Percentiles rank a stretch among this genome's conserved stretches.
phyloP scores from a whole-genome alignment of 1,284 basidiomycete genomes.

The Anthracocystis panici-leucophaei region DNA sequence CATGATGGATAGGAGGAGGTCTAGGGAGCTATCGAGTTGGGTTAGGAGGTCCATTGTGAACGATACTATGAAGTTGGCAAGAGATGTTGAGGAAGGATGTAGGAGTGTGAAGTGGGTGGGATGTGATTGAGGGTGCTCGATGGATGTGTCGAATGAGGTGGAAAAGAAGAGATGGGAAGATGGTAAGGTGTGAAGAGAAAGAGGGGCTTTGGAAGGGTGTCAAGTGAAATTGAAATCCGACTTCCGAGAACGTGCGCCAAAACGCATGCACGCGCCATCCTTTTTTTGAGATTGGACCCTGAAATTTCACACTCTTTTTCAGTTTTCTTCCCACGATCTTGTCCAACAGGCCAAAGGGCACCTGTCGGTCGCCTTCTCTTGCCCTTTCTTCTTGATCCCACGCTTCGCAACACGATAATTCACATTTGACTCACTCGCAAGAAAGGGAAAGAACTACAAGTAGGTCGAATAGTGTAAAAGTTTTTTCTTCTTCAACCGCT shows the following conservation, averaged over 20 bases:
- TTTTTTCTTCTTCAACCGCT: too few species aligned
- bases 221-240: not conserved
- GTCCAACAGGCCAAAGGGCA: not conserved
- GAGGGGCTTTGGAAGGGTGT: too few species aligned
- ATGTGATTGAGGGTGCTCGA: too few species aligned
- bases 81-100: not conserved
- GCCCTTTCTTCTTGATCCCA: too few species aligned
- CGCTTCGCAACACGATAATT: too few species aligned
- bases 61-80: not conserved
- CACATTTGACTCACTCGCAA: too few species aligned
- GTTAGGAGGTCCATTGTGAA: constrained; percentile 51
- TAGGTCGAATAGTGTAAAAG: too few species aligned
- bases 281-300: constrained; percentile 4
- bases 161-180: not conserved
- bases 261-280: constrained; percentile 5
- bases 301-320: not conserved
- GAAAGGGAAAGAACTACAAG: too few species aligned
- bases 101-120: too few species aligned
- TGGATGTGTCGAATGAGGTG: not conserved
- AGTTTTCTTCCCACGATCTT: constrained; percentile 1
- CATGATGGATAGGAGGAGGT: constrained; percentile 60
- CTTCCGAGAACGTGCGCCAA: constrained; percentile 1
- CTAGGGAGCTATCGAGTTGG: constrained; percentile 51
- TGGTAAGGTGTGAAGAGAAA: not conserved
- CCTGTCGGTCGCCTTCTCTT: not conserved